Evolutionary conservation across 2,329 filamentous ascomycete species (phyloP).

Genomic region (Cryphonectria parasitica): DNA sequence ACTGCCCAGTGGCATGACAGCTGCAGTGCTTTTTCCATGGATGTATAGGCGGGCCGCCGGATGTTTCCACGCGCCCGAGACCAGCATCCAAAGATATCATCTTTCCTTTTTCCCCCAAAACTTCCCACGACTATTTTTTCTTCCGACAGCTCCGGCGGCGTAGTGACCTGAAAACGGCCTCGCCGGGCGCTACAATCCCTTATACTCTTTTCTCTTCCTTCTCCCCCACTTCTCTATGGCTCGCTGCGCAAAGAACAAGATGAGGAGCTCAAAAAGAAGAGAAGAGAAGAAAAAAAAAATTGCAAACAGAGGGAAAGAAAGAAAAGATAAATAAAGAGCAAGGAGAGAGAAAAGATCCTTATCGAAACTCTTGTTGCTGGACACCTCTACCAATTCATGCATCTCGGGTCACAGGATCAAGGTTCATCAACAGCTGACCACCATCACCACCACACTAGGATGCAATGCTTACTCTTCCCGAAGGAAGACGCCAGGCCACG

Average conservation of each 20-base stretch:
- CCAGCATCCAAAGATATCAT: not conserved
- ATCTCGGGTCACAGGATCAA: not conserved
- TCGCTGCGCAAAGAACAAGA: too few relatives aligned
- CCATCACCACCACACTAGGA: not conserved
- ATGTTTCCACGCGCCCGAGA: not conserved
- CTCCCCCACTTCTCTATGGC: not conserved
- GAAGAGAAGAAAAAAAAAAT: too few relatives aligned
- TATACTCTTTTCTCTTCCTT: not conserved
- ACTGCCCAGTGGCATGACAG: not conserved
- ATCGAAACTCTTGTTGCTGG: not conserved
- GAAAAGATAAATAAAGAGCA: too few relatives aligned
- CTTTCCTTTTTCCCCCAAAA: not conserved
- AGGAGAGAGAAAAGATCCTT: too few relatives aligned
- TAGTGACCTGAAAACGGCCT: not conserved
- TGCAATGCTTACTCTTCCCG: constrained; percentile 3
- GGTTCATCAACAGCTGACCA: constrained; percentile 1
- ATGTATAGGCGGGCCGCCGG: not conserved
- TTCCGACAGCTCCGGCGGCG: not conserved
- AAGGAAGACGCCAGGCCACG: not conserved
- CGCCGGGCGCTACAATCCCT: not conserved
- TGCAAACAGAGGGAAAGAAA: too few relatives aligned
- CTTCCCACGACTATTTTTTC: not conserved
- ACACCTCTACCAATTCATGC: not conserved
- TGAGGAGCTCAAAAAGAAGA: too few relatives aligned
- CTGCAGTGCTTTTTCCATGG: not conserved